Percentiles rank a stretch among this genome's conserved stretches.
These are phyloP conservation scores for Blastomyces percursus DNA, from an alignment of 2,329 filamentous ascomycete genomes.

Conservation along the genomic window DNA sequence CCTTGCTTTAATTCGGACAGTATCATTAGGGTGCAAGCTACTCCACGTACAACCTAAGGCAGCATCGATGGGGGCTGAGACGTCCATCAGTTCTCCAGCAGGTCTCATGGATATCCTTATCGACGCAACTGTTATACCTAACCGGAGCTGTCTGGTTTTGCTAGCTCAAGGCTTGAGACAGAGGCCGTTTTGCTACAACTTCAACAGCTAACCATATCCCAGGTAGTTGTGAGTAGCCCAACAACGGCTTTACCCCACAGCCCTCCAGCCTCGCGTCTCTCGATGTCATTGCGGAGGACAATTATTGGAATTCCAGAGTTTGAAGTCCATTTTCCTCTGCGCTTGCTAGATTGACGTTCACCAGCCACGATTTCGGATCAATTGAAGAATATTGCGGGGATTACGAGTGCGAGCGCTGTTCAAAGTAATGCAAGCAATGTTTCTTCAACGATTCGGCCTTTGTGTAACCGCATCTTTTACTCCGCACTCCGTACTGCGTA, in stretches of 20 bases:
- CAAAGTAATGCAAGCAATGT: background rate
- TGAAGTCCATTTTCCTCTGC: background rate
- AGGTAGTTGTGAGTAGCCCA: background rate
- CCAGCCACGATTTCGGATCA: background rate
- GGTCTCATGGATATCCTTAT: background rate
- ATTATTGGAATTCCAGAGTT: background rate
- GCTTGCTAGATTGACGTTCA: background rate
- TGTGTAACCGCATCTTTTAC: background rate
- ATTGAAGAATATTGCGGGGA: background rate
- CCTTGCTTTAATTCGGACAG: background rate
- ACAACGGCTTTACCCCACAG: background rate
- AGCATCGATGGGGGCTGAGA: background rate
- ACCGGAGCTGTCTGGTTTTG: background rate
- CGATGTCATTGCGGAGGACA: background rate
- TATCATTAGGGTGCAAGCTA: background rate
- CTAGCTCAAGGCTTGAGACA: background rate
- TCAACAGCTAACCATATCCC: background rate
- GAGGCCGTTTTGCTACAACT: background rate
- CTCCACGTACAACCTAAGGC: background rate
- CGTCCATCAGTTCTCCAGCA: background rate
- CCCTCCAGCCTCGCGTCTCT: background rate
- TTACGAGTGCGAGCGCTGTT: background rate
- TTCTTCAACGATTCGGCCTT: background rate
- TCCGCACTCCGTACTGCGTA: too few relatives aligned
- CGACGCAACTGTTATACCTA: background rate